phyloP scores from a whole-genome alignment of 1,139 yeast species.

The Meyerozyma carpophila region DNA sequence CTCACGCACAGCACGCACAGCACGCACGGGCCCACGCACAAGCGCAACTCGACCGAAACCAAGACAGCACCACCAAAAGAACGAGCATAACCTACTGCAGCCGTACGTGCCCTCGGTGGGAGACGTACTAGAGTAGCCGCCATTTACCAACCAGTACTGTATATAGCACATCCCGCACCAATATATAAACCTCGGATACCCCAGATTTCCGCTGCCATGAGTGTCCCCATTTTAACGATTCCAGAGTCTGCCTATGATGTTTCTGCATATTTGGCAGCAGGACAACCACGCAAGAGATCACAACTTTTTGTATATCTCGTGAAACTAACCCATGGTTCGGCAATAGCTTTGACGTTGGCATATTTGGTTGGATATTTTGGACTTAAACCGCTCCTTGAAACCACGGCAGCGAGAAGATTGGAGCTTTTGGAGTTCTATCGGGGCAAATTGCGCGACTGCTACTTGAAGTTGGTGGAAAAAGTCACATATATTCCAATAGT shows the following conservation, averaged over 20 bases:
- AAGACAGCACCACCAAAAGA: neutral
- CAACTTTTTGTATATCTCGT: conserved; percentile 24
- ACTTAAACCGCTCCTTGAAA: conserved; percentile 33
- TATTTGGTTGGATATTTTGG: conserved; percentile 30
- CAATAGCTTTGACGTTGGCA: conserved; percentile 22
- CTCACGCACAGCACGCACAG: too few relatives aligned
- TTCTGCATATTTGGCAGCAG: conserved; percentile 14
- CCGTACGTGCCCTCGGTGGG: conserved; percentile 1
- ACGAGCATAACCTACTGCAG: neutral
- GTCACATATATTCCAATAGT: conserved; percentile 40
- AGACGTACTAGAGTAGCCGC: neutral
- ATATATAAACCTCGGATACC: neutral
- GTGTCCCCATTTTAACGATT: conserved; percentile 34
- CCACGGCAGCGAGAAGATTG: conserved; percentile 23
- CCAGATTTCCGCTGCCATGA: conserved; percentile 5
- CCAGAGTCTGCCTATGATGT: conserved; percentile 42
- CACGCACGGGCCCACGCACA: neutral
- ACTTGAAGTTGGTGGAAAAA: conserved; percentile 28
- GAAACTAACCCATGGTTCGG: conserved; percentile 33
- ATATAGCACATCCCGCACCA: neutral
- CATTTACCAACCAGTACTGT: neutral
- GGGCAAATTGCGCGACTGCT: conserved; percentile 30
- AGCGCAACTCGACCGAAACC: neutral
- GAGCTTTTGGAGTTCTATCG: conserved; percentile 34
- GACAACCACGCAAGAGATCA: conserved; percentile 17